phyloP scores from a whole-genome alignment of 192 early-diverging fungal species.

The Coemansia sp. region DNA sequence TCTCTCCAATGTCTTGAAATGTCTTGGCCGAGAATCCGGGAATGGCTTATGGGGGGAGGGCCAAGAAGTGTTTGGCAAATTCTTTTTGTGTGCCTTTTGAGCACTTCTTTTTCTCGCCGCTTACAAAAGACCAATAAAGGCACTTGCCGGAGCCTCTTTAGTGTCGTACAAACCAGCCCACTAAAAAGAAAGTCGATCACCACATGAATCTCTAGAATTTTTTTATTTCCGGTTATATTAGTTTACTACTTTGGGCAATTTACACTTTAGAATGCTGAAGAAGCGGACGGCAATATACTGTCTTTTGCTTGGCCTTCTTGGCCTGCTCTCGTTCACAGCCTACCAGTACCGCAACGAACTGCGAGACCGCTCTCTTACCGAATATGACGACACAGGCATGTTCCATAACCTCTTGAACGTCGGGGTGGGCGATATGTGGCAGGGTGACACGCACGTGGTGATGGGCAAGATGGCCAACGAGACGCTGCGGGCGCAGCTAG shows the following conservation, averaged over 20 bases:
- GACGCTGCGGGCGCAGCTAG: constrained; percentile 76
- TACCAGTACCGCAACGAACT: constrained; percentile 44
- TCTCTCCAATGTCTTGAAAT: too few relatives aligned
- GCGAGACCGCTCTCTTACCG: constrained; percentile 31
- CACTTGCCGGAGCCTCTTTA: too few relatives aligned
- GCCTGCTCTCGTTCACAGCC: constrained; percentile 25
- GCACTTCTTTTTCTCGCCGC: neutral
- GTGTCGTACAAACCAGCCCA: neutral
- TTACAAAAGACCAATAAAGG: constrained; percentile 1
- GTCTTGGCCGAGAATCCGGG: too few relatives aligned
- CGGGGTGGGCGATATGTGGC: constrained; percentile 25
- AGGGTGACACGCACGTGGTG: constrained; percentile 56
- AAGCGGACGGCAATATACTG: constrained; percentile 19
- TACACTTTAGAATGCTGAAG: constrained; percentile 29
- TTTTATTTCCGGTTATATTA: constrained; percentile 3
- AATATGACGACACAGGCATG: constrained; percentile 24
- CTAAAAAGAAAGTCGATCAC: neutral
- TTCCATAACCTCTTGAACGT: constrained; percentile 34
- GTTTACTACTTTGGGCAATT: constrained; percentile 5
- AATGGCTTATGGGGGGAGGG: too few relatives aligned
- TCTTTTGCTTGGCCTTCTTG: constrained; percentile 16
- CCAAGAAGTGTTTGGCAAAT: too few relatives aligned
- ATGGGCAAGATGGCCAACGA: constrained; percentile 73
- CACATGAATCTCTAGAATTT: neutral
- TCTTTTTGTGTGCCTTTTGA: too few relatives aligned